Evolutionary conservation across 2,329 filamentous ascomycete species (phyloP).

Genomic region (Ophiocordyceps sinensis): DNA sequence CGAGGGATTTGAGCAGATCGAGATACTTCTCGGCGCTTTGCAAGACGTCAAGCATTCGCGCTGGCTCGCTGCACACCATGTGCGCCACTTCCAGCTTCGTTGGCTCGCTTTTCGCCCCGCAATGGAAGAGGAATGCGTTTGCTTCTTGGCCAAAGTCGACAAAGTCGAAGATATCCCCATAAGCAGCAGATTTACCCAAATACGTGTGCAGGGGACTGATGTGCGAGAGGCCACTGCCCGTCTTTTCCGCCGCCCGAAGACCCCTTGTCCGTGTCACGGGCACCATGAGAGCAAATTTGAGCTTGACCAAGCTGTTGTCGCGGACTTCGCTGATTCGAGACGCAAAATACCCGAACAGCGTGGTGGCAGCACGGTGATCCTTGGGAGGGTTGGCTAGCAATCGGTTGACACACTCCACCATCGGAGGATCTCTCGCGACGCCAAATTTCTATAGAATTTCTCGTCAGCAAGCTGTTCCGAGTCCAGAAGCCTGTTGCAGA

Average conservation of each 20-base stretch:
- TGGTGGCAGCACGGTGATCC: slow-evolving; percentile 48
- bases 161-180: slow-evolving; percentile 90
- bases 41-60: slow-evolving; percentile 64
- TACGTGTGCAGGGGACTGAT: slow-evolving; percentile 65
- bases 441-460: slow-evolving; percentile 51
- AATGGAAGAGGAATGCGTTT: slow-evolving; percentile 76
- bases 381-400: slow-evolving; percentile 60
- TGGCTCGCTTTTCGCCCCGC: slow-evolving; percentile 83
- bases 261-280: slow-evolving; percentile 37
- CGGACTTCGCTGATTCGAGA: slow-evolving; percentile 61
- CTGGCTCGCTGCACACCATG: slow-evolving; percentile 72
- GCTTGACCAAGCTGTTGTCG: slow-evolving; percentile 39
- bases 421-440: slow-evolving; percentile 66
- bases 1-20: slow-evolving; percentile 64
- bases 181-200: slow-evolving; percentile 54
- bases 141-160: slow-evolving; percentile 83
- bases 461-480: slow-evolving; percentile 2
- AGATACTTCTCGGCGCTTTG: slow-evolving; percentile 78
- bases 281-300: slow-evolving; percentile 56
- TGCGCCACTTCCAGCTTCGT: slow-evolving; percentile 73
- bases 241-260: slow-evolving; percentile 24
- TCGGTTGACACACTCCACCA: slow-evolving; percentile 60
- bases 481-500: neutral
- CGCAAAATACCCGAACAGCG: slow-evolving; percentile 73
- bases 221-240: slow-evolving; percentile 13